A percentile compares a stretch with the other conserved stretches of the same genome.
phyloP scores from a whole-genome alignment of 306 rosid genomes.

The Vigna angularis region DNA sequence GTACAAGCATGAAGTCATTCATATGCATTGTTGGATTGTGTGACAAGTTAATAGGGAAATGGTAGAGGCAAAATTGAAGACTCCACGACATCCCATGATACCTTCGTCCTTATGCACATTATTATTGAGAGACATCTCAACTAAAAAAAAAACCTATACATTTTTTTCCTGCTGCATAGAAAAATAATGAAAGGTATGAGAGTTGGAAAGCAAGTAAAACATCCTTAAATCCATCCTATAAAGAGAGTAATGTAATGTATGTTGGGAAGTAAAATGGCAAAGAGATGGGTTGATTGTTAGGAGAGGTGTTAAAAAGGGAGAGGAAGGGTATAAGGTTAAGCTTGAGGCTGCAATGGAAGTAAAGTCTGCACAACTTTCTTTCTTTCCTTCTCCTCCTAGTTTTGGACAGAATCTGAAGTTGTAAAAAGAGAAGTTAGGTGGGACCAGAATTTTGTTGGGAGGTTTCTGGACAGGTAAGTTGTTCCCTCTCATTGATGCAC shows the following conservation, averaged over 20 bases:
- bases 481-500: slow-evolving; percentile 52
- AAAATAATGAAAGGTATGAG: no score
- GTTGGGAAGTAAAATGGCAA: no score
- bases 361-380: not conserved
- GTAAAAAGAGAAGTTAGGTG: slow-evolving; percentile 2
- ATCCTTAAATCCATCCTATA: no score
- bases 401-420: slow-evolving; percentile 30
- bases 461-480: slow-evolving; percentile 49
- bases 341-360: slow-evolving; percentile 37
- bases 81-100: slow-evolving; percentile 30
- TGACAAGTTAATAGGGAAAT: slow-evolving; percentile 30
- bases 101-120: slow-evolving; percentile 3
- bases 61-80: slow-evolving; percentile 31
- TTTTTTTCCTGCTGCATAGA: no score
- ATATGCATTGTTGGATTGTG: not conserved
- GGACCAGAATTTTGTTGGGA: slow-evolving; percentile 48
- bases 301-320: no score
- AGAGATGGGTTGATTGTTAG: no score
- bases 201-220: no score
- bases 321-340: no score
- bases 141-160: no score
- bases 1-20: slow-evolving; percentile 1
- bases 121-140: not conserved
- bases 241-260: no score
- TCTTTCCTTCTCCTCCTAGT: no score